A percentile compares a stretch with the other conserved stretches of the same genome.
Evolutionary conservation across 768 basidiomycete genomes (phyloP).

Genomic region (Kondoa subrosea): DNA sequence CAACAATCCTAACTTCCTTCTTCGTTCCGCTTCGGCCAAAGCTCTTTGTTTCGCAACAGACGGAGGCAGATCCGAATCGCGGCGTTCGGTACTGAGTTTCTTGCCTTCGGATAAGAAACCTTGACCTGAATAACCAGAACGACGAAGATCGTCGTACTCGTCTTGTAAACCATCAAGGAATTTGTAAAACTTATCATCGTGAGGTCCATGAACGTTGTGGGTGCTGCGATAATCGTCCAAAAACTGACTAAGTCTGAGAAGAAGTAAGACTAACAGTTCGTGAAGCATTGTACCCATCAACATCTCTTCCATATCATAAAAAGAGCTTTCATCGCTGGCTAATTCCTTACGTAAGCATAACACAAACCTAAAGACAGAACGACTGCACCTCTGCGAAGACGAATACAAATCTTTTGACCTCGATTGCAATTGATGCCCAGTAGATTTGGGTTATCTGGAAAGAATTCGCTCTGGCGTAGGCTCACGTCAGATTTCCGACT

Average conservation of each 20-base stretch:
- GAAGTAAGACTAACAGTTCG: neutral
- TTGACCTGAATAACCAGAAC: conserved; percentile 73
- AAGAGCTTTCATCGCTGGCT: conserved; percentile 19
- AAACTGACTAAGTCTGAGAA: neutral
- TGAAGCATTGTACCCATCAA: conserved; percentile 42
- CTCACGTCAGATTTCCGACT: too few relatives aligned
- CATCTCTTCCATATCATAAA: conserved; percentile 41
- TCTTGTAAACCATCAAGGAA: conserved; percentile 53
- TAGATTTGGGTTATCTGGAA: conserved; percentile 53
- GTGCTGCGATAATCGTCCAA: neutral
- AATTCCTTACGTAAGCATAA: conserved; percentile 23
- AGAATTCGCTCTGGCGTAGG: conserved; percentile 90
- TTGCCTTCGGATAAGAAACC: conserved; percentile 69
- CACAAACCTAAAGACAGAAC: conserved; percentile 52
- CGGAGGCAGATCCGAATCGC: conserved; percentile 39
- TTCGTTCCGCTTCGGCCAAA: conserved; percentile 62
- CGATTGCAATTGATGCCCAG: conserved; percentile 51
- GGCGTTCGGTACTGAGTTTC: conserved; percentile 42
- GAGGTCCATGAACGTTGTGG: conserved; percentile 49
- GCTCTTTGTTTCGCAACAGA: conserved; percentile 51
- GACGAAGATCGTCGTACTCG: conserved; percentile 62
- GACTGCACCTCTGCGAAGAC: conserved; percentile 44
- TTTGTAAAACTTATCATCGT: conserved; percentile 45
- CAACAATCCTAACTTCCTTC: conserved; percentile 38
- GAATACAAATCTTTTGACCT: conserved; percentile 65